Percentiles rank a stretch among this genome's conserved stretches.
These are phyloP conservation scores for Dendrocalamus sinicus DNA, from an alignment of 176 grass and related monocot genomes.

Conservation along the genomic window DNA sequence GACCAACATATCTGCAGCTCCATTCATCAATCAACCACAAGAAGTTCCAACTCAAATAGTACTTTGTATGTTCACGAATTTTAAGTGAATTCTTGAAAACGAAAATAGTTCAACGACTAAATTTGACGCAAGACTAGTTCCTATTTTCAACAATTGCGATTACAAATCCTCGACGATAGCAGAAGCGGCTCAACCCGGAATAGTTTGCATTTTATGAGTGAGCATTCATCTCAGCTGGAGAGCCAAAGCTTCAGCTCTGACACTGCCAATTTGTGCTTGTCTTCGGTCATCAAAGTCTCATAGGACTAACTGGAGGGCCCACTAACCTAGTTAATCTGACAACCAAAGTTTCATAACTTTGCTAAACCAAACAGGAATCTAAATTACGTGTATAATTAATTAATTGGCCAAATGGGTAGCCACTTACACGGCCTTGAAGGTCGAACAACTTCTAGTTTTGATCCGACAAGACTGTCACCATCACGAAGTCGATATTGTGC, in stretches of 20 bases:
- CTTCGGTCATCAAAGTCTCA: constrained; percentile 47
- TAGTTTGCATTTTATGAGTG: background rate
- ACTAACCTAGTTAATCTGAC: constrained; percentile 13
- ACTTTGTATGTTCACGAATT: no score
- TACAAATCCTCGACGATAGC: background rate
- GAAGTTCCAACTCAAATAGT: no score
- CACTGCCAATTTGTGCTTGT: constrained; percentile 55
- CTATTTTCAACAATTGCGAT: no score
- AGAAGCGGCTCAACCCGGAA: background rate
- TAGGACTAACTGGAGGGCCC: background rate
- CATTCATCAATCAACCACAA: no score
- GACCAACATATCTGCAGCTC: background rate
- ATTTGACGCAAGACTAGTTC: no score
- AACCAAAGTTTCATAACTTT: background rate
- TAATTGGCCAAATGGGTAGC: background rate
- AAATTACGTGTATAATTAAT: background rate
- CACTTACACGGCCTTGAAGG: constrained; percentile 66
- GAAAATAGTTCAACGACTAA: no score
- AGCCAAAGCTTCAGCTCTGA: constrained; percentile 59
- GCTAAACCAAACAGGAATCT: background rate
- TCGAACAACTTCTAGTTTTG: constrained; percentile 19
- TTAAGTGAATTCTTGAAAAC: no score
- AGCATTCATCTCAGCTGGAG: constrained; percentile 22
- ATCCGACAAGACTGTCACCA: background rate
- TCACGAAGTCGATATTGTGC: constrained; percentile 38